phyloP scores from a whole-genome alignment of 768 basidiomycete genomes.

The Mycena vitilis region DNA sequence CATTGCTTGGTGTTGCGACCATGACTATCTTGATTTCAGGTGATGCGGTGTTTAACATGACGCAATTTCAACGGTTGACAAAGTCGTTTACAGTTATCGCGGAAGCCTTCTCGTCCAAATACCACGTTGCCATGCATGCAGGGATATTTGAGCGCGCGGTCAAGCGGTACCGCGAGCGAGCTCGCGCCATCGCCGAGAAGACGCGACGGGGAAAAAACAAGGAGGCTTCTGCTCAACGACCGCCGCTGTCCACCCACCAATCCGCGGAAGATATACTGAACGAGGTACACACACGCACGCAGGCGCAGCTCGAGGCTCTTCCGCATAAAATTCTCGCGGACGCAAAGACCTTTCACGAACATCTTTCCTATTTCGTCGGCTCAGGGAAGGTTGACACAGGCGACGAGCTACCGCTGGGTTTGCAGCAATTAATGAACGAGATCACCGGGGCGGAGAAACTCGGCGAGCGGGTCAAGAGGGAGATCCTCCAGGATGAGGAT shows the following conservation, averaged over 20 bases:
- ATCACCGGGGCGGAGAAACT: constrained; percentile 48
- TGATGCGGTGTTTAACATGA: constrained; percentile 37
- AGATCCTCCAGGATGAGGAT: constrained; percentile 48
- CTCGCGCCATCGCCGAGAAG: constrained; percentile 20
- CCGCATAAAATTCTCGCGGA: constrained; percentile 47
- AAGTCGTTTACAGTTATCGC: constrained; percentile 62
- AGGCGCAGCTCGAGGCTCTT: constrained; percentile 46
- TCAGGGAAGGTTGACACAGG: constrained; percentile 36
- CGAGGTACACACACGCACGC: constrained; percentile 37
- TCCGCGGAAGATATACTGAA: constrained; percentile 29
- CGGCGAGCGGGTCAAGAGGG: constrained; percentile 45
- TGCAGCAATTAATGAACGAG: constrained; percentile 48
- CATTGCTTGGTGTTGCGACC: constrained; percentile 78
- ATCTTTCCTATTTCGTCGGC: constrained; percentile 47
- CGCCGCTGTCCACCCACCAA: constrained; percentile 21
- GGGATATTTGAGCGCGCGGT: constrained; percentile 58
- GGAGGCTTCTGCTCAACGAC: neutral
- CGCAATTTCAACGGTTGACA: neutral
- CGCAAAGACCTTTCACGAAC: constrained; percentile 46
- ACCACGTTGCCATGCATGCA: constrained; percentile 65
- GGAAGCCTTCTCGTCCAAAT: constrained; percentile 75
- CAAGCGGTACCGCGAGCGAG: constrained; percentile 51
- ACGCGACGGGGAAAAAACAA: constrained; percentile 23
- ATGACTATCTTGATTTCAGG: constrained; percentile 83
- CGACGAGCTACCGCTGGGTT: constrained; percentile 42